Conservation (phyloP, 306 rosid genomes). For the Quercus alba region DNA sequence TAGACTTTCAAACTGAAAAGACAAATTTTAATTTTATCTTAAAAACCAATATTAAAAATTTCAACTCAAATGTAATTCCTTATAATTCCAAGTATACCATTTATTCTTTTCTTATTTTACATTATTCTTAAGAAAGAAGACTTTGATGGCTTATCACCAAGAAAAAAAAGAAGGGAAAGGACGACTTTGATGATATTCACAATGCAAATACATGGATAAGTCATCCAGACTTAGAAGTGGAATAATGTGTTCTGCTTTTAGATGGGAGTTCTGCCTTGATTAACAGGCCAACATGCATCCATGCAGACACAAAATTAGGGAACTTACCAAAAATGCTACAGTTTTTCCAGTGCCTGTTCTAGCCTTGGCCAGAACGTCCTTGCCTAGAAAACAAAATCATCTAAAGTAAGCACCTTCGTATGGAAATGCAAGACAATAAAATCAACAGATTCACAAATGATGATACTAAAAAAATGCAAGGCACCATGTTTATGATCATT, state of each 20-base stretch:
- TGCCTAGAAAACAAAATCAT: constrained; percentile 52
- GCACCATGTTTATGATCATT: background rate
- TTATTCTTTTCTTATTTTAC: background rate
- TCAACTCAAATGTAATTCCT: background rate
- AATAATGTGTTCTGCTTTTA: background rate
- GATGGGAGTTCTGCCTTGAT: background rate
- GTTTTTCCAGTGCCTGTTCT: constrained; percentile 98
- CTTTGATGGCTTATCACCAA: background rate
- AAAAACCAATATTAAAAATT: background rate
- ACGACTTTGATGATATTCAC: background rate
- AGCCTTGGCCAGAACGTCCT: constrained; percentile 97
- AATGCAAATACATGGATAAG: background rate
- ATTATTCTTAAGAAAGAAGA: background rate
- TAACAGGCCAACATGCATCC: constrained; percentile 18
- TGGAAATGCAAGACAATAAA: constrained; percentile 16
- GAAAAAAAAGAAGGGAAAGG: background rate
- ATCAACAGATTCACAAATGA: background rate
- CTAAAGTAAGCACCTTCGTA: constrained; percentile 18
- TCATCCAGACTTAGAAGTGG: no score
- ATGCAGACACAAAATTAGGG: background rate
- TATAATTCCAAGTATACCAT: background rate
- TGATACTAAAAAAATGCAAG: background rate
- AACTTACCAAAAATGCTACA: constrained; percentile 89
- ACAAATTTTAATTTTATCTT: background rate
- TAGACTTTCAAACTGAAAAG: background rate